A percentile compares a stretch with the other conserved stretches of the same genome.
phyloP scores from a whole-genome alignment of 148 eudicot species.

The Fagopyrum homotropicum region DNA sequence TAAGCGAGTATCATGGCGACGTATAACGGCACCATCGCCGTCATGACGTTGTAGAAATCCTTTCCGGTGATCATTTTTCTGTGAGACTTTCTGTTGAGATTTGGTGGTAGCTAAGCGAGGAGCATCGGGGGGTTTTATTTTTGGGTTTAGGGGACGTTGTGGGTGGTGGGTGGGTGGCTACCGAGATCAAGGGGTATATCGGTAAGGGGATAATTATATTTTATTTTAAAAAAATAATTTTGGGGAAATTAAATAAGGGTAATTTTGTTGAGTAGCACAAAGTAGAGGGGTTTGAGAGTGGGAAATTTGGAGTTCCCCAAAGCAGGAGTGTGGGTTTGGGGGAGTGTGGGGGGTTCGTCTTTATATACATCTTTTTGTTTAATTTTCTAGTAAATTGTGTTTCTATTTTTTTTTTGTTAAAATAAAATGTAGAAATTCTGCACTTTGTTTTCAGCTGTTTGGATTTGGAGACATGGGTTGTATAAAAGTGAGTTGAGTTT shows the following conservation, averaged over 20 bases:
- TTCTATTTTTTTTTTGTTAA: background rate
- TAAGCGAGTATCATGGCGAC: slow-evolving; percentile 93
- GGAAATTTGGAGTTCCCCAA: slow-evolving; percentile 5
- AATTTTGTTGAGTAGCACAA: background rate
- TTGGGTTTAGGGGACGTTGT: background rate
- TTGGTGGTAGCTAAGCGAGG: background rate
- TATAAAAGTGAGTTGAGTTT: background rate
- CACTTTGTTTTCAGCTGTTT: slow-evolving; percentile 10
- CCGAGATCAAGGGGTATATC: background rate
- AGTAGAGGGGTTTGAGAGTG: slow-evolving; percentile 1
- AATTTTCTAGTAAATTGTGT: background rate
- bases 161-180: no score
- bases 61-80: slow-evolving; percentile 52
- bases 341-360: slow-evolving; percentile 13
- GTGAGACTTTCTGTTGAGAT: no score
- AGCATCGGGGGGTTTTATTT: slow-evolving; percentile 7
- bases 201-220: background rate
- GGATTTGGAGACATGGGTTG: slow-evolving; percentile 1
- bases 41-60: slow-evolving; percentile 95
- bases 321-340: slow-evolving; percentile 12
- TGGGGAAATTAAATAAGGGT: background rate
- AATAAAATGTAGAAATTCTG: background rate
- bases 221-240: background rate
- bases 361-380: slow-evolving; percentile 9
- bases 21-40: slow-evolving; percentile 84